A percentile compares a stretch with the other conserved stretches of the same genome.
These are phyloP conservation scores for Daldinia concentrica DNA, from an alignment of 495 filamentous ascomycete species.

Conservation along the genomic window DNA sequence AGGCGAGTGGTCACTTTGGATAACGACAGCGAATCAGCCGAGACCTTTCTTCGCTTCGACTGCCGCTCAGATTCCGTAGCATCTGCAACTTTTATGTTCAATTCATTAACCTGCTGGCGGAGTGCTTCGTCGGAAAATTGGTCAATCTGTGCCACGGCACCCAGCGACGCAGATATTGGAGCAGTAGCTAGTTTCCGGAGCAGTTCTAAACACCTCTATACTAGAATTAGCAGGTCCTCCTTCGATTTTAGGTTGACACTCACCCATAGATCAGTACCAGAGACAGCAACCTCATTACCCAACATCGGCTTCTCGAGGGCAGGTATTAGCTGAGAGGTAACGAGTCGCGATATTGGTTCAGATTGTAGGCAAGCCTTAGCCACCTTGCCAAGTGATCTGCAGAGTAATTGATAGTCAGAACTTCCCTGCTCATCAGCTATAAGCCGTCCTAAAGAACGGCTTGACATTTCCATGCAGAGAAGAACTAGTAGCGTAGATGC, in stretches of 20 bases:
- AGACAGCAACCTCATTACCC: constrained; percentile 32
- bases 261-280: constrained; percentile 50
- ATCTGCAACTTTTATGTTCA: constrained; percentile 26
- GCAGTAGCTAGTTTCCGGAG: constrained; percentile 40
- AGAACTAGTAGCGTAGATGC: constrained; percentile 43
- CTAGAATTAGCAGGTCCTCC: constrained; percentile 31
- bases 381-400: constrained; percentile 46
- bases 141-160: constrained; percentile 22
- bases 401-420: constrained; percentile 36
- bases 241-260: constrained; percentile 9
- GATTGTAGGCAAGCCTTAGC: constrained; percentile 44
- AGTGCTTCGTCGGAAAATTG: constrained; percentile 47
- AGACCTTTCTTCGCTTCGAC: constrained; percentile 49
- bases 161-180: constrained; percentile 17
- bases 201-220: constrained; percentile 48
- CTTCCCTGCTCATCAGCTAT: constrained; percentile 2
- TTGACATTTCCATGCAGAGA: constrained; percentile 47
- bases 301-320: constrained; percentile 40
- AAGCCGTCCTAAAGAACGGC: constrained; percentile 15
- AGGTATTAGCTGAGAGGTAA: constrained; percentile 46
- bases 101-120: constrained; percentile 37
- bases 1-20: constrained; percentile 34
- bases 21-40: constrained; percentile 21
- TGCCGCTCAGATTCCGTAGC: constrained; percentile 34
- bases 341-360: constrained; percentile 47